phyloP scores from a whole-genome alignment of 257 asterid species.

The Lycium ferocissimum region DNA sequence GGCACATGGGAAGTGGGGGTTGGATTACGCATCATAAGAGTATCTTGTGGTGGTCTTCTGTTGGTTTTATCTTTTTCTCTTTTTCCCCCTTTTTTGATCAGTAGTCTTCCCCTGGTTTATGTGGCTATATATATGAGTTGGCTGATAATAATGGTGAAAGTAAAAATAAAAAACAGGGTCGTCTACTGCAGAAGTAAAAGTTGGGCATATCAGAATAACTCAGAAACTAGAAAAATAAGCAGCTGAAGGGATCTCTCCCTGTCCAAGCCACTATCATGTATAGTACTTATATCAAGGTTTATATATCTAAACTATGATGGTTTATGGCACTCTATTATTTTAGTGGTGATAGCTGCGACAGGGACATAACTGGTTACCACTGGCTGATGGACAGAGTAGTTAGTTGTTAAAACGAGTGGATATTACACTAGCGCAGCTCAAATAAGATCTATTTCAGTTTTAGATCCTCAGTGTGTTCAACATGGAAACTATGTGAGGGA shows the following conservation, averaged over 20 bases:
- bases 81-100: not conserved
- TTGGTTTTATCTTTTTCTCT: not conserved
- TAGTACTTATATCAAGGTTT: not conserved
- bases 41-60: not conserved
- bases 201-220: not conserved
- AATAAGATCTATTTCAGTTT: too few species aligned
- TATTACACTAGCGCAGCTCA: too few species aligned
- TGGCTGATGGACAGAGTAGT: too few species aligned
- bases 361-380: too few species aligned
- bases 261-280: not conserved
- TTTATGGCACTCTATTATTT: not conserved
- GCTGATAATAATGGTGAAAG: not conserved
- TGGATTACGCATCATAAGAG: not conserved
- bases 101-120: not conserved
- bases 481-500: too few species aligned
- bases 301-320: not conserved
- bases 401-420: too few species aligned
- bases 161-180: not conserved
- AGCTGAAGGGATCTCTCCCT: conserved; percentile 17
- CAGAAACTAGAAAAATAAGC: conserved; percentile 1
- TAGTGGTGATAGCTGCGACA: too few species aligned
- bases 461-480: too few species aligned
- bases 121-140: conserved; percentile 13
- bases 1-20: not conserved
- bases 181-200: conserved; percentile 10